Evolutionary conservation across 805 yeast species (phyloP), one percentile per base, ranked within the genome.

Genomic region (Wickerhamomyces hampshirensis): DNA sequence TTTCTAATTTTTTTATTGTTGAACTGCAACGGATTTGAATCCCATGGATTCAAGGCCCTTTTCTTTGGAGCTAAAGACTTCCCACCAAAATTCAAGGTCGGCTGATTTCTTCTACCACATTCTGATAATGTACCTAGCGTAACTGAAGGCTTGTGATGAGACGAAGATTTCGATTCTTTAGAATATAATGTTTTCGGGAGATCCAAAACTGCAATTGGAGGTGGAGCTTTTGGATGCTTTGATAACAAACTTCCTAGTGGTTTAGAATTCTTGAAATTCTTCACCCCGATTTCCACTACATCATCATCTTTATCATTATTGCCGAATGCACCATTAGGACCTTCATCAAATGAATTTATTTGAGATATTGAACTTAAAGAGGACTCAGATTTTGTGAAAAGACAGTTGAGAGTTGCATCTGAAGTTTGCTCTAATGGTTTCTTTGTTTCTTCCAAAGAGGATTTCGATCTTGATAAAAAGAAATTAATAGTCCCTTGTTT

Each of bases 41-140:
- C 33, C 48, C 48, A 44, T 15, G 48, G 48, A 18, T 41, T 41
- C 14, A 32, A 18, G 6, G 31, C 30, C 21, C 42, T 34, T 28
- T 42, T 42, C 16, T 35, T 28, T n/a, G 44, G 28, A 3, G 26
- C 17, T 12, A 16, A 17, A 10, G 29, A 10, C 14, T 32, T 35
- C 11, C 28, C 17, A 4, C 40, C 42, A 29, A 37, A 37, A 26
- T 26, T 34, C 11, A 39, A 28, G 14, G 15, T 24, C 16, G 16
- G 35, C 21, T 39, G 43, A 10, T 39, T 37, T 23, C 26, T 10
- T 21, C 27, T n/a, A 33, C 24, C 24, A 16, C 8, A 16, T 13
- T 12, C 26, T 21, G 26, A 37, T 33, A 39, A 27, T 2, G 33
- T 12, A 5, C 44, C 43, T 5, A 38, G 28, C n/a, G 39, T 19